phyloP scores from a whole-genome alignment of 768 basidiomycete species.

The Mycena rosella region DNA sequence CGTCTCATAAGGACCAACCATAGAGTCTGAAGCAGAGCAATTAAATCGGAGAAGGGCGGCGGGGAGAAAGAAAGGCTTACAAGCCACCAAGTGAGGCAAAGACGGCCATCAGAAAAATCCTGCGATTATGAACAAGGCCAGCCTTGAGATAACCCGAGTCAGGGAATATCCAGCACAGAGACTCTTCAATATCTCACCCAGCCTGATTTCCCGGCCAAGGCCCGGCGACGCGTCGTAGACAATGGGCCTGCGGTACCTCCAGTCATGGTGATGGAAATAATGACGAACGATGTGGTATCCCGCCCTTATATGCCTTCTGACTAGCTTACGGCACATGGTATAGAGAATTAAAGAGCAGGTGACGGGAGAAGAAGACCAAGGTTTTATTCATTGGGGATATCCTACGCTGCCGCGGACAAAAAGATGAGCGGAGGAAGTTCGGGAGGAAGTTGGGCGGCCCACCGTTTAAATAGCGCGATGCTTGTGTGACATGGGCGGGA shows the following conservation, averaged over 20 bases:
- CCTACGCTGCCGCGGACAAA: neutral
- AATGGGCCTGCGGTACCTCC: conserved; percentile 54
- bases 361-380: neutral
- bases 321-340: conserved; percentile 10
- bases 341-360: neutral
- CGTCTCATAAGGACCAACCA: conserved; percentile 54
- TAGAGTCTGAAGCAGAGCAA: conserved; percentile 61
- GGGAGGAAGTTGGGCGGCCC: neutral
- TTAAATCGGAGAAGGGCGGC: conserved; percentile 16
- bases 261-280: conserved; percentile 52
- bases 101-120: conserved; percentile 74
- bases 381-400: neutral
- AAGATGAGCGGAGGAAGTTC: neutral
- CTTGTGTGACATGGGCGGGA: neutral
- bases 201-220: conserved; percentile 74
- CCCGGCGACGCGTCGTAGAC: conserved; percentile 61
- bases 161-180: neutral
- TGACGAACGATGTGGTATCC: neutral
- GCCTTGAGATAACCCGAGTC: conserved; percentile 56
- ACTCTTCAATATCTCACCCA: conserved; percentile 61
- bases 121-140: conserved; percentile 75
- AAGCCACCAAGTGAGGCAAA: conserved; percentile 87
- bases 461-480: neutral
- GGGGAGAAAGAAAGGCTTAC: conserved; percentile 46
- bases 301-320: conserved; percentile 6